Evolutionary conservation across 2,329 filamentous ascomycete genomes (phyloP), one percentile per base, ranked within the genome.

Genomic region (Microdochium trichocladiopsis): DNA sequence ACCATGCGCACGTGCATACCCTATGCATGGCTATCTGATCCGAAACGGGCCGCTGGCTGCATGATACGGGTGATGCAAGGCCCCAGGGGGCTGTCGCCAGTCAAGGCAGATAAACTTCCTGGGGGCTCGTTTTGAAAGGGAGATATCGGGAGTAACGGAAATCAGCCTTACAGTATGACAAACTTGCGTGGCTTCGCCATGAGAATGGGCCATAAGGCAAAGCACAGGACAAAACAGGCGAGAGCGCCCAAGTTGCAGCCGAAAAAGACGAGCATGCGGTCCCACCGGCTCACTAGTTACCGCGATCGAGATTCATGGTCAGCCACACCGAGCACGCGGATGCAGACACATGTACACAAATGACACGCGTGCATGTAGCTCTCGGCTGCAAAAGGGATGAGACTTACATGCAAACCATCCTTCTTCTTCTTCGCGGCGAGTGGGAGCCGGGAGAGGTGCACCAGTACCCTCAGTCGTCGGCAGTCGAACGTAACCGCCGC

Each of bases 401-500:
- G 61, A 82, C 94, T 93, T 83, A 99, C 94, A 77, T 64, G 88
- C 86, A 82, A 96, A 92, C 84, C 89, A 96, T 58, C 86, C 89
- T 72, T 96, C 94, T 67, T 97, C 93, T 71, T 97, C 94, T 66
- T 96, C 92, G 61, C 92, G 84, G 64, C 92, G 82, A 66, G 70
- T 89, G 56, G 90, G 83, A 55, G 91, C 91, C 50, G 93, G 93
- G 49, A 96, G 74, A 58, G 92, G 91, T 58, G 93, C 91, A 49
- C 90, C 91, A 33, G 89, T 78, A 60, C 80, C 79, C 67, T 96
- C 92, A 60, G 85, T 86, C 50, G 90, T 94, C 52, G 94, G 93
- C 49, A 99, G 83, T 69, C 88, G 86, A 59, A 97, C 87, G 80
- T 96, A 95, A 68, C 92, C 91, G 67, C 86, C 80, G 64, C 86